phyloP scores from a whole-genome alignment of 1,139 yeast genomes.

The Yamadazyma triangularis region DNA sequence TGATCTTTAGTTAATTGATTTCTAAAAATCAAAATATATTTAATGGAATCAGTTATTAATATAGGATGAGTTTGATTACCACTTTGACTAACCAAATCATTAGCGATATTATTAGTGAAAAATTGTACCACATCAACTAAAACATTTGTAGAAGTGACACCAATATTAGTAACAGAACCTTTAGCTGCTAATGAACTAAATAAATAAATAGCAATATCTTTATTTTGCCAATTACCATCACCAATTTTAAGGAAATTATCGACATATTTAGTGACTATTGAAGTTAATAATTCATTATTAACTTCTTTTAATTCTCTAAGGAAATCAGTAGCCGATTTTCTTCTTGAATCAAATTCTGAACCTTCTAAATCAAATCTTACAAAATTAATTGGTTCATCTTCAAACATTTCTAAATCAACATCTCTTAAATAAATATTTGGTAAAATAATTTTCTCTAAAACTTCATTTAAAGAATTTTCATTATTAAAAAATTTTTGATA shows the following conservation, averaged over 20 bases:
- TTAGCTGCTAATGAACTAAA: slow-evolving; percentile 89
- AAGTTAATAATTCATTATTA: slow-evolving; percentile 70
- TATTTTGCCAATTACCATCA: slow-evolving; percentile 61
- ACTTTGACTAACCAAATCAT: slow-evolving; percentile 53
- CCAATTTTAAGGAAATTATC: slow-evolving; percentile 57
- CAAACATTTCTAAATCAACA: slow-evolving; percentile 86
- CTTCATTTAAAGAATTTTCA: slow-evolving; percentile 66
- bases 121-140: slow-evolving; percentile 83
- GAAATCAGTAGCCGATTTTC: slow-evolving; percentile 89
- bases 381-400: slow-evolving; percentile 93
- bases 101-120: slow-evolving; percentile 75
- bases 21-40: slow-evolving; percentile 84
- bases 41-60: slow-evolving; percentile 86
- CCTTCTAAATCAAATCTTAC: slow-evolving; percentile 94
- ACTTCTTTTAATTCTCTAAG: slow-evolving; percentile 80
- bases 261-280: slow-evolving; percentile 73
- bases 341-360: slow-evolving; percentile 86
- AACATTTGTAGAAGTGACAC: slow-evolving; percentile 84
- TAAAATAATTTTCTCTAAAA: slow-evolving; percentile 76
- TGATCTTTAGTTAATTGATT: slow-evolving; percentile 89
- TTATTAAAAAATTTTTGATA: slow-evolving; percentile 57
- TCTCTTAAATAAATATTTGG: slow-evolving; percentile 86
- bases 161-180: slow-evolving; percentile 78
- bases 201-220: slow-evolving; percentile 82
- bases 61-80: slow-evolving; percentile 52